A percentile compares a stretch with the other conserved stretches of the same genome.
phyloP scores from a whole-genome alignment of 2,329 filamentous ascomycete species.

The Fusarium caatingaense region DNA sequence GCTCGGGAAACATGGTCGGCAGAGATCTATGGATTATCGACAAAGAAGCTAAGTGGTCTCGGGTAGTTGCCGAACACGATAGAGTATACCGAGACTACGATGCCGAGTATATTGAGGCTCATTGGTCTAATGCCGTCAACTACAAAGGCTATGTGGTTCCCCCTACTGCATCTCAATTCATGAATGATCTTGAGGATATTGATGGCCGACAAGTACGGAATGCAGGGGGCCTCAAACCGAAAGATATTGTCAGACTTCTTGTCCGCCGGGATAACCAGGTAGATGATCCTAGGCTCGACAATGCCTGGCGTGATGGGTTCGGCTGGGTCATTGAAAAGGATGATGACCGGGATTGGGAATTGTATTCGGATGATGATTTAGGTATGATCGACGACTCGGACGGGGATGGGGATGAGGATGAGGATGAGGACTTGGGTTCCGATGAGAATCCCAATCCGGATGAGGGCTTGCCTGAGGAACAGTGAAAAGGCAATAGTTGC shows the following conservation, averaged over 20 bases:
- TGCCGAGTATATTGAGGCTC: not conserved
- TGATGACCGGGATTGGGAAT: too few relatives aligned
- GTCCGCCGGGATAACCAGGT: not conserved
- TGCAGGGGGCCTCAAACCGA: not conserved
- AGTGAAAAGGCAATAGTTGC: not conserved
- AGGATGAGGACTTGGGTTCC: too few relatives aligned
- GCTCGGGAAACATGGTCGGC: fast-evolving
- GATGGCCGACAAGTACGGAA: too few relatives aligned
- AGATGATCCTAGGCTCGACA: not conserved
- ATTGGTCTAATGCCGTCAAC: not conserved
- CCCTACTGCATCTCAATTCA: not conserved
- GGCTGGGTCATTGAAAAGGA: too few relatives aligned
- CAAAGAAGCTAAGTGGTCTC: not conserved
- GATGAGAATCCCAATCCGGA: too few relatives aligned
- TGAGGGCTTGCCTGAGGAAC: fast-evolving
- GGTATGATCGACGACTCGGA: too few relatives aligned
- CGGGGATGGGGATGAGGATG: too few relatives aligned
- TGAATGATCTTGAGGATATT: not conserved
- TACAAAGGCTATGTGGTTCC: not conserved
- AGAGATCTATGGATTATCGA: not conserved
- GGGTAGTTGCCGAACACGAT: fast-evolving
- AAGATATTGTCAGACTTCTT: not conserved
- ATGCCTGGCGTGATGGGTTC: too few relatives aligned
- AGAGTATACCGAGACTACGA: not conserved
- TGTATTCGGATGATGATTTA: too few relatives aligned